Conservation (phyloP, 192 early-diverging fungal species). For the Podila clonocystis region DNA sequence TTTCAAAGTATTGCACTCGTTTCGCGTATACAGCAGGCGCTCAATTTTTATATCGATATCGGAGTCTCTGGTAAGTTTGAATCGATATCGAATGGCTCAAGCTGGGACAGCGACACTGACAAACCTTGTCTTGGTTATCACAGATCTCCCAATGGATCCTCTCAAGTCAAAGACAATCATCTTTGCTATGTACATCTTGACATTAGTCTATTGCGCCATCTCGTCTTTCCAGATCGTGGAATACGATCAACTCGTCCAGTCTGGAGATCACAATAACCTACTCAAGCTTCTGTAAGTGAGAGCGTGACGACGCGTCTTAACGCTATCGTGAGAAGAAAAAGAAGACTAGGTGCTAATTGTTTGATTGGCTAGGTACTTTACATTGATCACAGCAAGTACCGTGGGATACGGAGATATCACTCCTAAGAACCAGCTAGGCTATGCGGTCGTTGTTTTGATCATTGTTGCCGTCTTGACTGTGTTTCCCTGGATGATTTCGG, state of each 20-base stretch:
- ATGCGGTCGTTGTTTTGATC: slow-evolving; percentile 66
- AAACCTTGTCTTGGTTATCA: background rate
- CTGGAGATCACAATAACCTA: slow-evolving; percentile 39
- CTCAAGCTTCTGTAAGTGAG: slow-evolving; percentile 41
- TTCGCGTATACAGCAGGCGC: slow-evolving; percentile 60
- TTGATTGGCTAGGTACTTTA: slow-evolving; percentile 57
- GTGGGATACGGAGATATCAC: slow-evolving; percentile 82
- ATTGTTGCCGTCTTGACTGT: slow-evolving; percentile 67
- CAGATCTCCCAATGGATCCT: slow-evolving; percentile 60
- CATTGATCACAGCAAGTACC: slow-evolving; percentile 73
- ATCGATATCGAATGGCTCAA: background rate
- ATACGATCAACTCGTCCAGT: slow-evolving; percentile 64
- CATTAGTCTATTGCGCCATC: slow-evolving; percentile 67
- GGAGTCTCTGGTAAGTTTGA: slow-evolving; percentile 56
- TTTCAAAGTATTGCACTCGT: slow-evolving; percentile 65
- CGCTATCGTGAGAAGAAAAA: too few species aligned
- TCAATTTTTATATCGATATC: slow-evolving; percentile 64
- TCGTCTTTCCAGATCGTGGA: slow-evolving; percentile 63
- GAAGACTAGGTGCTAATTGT: too few species aligned
- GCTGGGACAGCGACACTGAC: too few species aligned
- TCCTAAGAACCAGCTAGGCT: slow-evolving; percentile 62
- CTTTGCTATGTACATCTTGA: slow-evolving; percentile 62
- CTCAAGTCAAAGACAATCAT: slow-evolving; percentile 64
- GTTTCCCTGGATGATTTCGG: slow-evolving; percentile 66
- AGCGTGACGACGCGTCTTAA: too few species aligned